Evolutionary conservation across 306 rosid species (phyloP).

Genomic region (apple (Malus domestica)): ASM211411v1 NC_041796.1:1336001-1336500

Average conservation of each 20-base stretch:
- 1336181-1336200: neutral
- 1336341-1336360: constrained; percentile 76
- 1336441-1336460: constrained; percentile 81
- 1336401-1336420: constrained; percentile 80
- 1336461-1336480: constrained; percentile 60
- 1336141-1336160: neutral
- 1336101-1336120: constrained; percentile 43
- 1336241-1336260: neutral
- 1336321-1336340: constrained; percentile 14
- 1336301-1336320: neutral
- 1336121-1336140: neutral
- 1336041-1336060: constrained; percentile 87
- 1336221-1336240: neutral
- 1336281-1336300: neutral
- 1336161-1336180: neutral
- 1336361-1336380: constrained; percentile 87
- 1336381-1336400: constrained; percentile 84
- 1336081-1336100: constrained; percentile 85
- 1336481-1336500: constrained; percentile 95
- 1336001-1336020: constrained; percentile 19
- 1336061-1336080: constrained; percentile 76
- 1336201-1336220: neutral
- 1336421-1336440: constrained; percentile 67
- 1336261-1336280: neutral
- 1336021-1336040: constrained; percentile 80